Base-by-base conservation (phyloP, 2,329 filamentous ascomycete genomes). In the Diplodia mutila region DNA sequence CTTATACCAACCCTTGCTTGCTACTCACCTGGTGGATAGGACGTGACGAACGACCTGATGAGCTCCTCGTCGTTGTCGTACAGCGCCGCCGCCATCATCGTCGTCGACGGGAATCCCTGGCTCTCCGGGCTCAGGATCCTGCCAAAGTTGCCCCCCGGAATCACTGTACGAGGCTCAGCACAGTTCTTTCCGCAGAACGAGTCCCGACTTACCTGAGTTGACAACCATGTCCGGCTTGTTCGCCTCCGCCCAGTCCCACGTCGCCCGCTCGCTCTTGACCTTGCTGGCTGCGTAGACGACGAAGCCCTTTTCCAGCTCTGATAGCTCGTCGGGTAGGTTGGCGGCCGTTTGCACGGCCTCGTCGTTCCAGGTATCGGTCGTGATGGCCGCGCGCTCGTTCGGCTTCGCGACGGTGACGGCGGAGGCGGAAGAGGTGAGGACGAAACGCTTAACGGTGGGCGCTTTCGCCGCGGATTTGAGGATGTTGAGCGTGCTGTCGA, bases 341-440 rank as follows among this genome's bases (percentile, higher is more conserved):
- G 72, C 80, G 12, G 75, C 80, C 14, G 70, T 69, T 55, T 73
- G 72, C 21, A 76, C 69, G 21, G 69, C 74, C 21, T 73, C 69
- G 29, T 74, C 69, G 67, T 81, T 79, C 74, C 76, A 80, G 12
- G 73, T 74, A 1, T 74, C 68, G 6, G 68, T 68, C 68, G 61
- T 79, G 66, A 54, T 52, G 4, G 68, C 69, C 69, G 78, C 72
- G 52, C 74, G 70, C 67, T 77, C 72, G 69, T 77, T 72, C 3
- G 75, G 73, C 9, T 71, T 7, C 1, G 63, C 51, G 7, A 65
- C 46, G 1, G 55, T 72, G 25, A 75, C 74, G 16, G 81, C 78
- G n/a, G 73, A 70, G 7, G 79, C 82, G 0, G 80, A 82, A 0
- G 80, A 83, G 1, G 81, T 84, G 67, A 76, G 78, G 18, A 84